Evolutionary conservation across 1,284 basidiomycete species (phyloP).

Genomic region (Somion occarium): DNA sequence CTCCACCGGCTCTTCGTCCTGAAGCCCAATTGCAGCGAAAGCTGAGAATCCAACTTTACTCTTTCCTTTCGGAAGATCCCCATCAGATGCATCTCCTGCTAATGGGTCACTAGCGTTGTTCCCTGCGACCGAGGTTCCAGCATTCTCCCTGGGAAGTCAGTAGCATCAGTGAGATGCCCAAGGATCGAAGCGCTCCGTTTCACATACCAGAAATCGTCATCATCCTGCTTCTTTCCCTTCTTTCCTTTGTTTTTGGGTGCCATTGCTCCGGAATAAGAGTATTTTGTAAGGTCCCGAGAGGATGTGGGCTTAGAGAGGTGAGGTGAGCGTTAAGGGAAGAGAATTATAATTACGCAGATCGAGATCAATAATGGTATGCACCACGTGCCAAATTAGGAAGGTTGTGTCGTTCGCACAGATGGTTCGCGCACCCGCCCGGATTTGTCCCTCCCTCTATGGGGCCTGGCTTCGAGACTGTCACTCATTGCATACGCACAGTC

Average conservation of each 20-base stretch:
- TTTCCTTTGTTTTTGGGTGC: conserved; percentile 87
- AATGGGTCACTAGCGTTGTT: conserved; percentile 27
- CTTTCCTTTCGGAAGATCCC: conserved; percentile 29
- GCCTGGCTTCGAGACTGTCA: too few relatives aligned
- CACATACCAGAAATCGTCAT: conserved; percentile 79
- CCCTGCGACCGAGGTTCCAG: conserved; percentile 53
- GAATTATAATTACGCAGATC: background rate
- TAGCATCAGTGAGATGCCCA: background rate
- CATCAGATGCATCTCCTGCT: conserved; percentile 38
- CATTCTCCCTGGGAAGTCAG: conserved; percentile 52
- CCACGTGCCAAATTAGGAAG: background rate
- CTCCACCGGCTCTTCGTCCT: conserved; percentile 37
- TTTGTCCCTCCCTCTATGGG: too few relatives aligned
- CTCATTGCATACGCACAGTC: too few relatives aligned
- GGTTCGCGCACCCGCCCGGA: too few relatives aligned
- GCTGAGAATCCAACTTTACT: conserved; percentile 40
- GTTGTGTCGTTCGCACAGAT: background rate
- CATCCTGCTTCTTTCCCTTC: conserved; percentile 78
- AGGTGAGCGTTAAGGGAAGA: background rate
- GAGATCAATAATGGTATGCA: background rate
- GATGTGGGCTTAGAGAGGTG: background rate
- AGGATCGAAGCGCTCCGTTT: background rate
- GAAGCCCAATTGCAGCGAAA: conserved; percentile 46
- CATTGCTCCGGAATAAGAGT: conserved; percentile 46
- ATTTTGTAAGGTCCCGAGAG: too few relatives aligned